These are phyloP conservation scores for Kurtzmaniella quercitrusa DNA, from an alignment of 1,139 yeast genomes.

Conservation along the genomic window DNA sequence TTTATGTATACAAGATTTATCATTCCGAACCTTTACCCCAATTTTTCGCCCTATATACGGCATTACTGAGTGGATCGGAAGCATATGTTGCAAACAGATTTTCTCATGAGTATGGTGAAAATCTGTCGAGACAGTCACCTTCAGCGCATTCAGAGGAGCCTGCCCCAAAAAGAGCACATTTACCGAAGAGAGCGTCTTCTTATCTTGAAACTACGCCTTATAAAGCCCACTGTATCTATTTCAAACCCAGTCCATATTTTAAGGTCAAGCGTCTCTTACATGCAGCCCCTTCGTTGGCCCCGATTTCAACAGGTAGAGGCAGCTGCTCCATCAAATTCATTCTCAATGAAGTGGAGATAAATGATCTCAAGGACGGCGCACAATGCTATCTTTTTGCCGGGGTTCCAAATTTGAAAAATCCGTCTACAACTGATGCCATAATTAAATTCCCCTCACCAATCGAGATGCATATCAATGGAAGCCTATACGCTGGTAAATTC, in stretches of 20 bases:
- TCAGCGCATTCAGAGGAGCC: too few relatives aligned
- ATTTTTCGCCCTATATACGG: slow-evolving; percentile 25
- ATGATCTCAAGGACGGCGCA: slow-evolving; percentile 14
- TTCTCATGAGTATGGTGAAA: too few relatives aligned
- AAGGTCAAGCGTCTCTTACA: slow-evolving; percentile 39
- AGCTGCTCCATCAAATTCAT: slow-evolving; percentile 34
- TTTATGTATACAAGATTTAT: slow-evolving; percentile 36
- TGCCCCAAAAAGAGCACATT: not conserved
- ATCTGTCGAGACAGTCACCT: too few relatives aligned
- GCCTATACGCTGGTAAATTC: slow-evolving; percentile 43
- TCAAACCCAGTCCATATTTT: slow-evolving; percentile 53
- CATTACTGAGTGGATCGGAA: slow-evolving; percentile 19
- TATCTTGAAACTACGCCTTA: slow-evolving; percentile 17
- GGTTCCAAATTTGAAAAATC: slow-evolving; percentile 19
- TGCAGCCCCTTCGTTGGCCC: slow-evolving; percentile 41
- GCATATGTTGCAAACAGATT: slow-evolving; percentile 12
- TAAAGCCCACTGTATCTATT: slow-evolving; percentile 37
- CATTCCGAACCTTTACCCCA: slow-evolving; percentile 35
- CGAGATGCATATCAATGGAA: slow-evolving; percentile 50
- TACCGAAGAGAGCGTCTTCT: slow-evolving; percentile 5
- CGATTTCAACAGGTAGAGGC: slow-evolving; percentile 34
- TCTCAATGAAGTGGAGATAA: slow-evolving; percentile 36
- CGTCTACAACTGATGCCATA: slow-evolving; percentile 31
- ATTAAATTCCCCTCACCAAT: slow-evolving; percentile 58
- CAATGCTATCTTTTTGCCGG: slow-evolving; percentile 48